Base-by-base conservation (phyloP, 108 stramenopile species). In the Fragilariopsis cylindrus region DNA sequence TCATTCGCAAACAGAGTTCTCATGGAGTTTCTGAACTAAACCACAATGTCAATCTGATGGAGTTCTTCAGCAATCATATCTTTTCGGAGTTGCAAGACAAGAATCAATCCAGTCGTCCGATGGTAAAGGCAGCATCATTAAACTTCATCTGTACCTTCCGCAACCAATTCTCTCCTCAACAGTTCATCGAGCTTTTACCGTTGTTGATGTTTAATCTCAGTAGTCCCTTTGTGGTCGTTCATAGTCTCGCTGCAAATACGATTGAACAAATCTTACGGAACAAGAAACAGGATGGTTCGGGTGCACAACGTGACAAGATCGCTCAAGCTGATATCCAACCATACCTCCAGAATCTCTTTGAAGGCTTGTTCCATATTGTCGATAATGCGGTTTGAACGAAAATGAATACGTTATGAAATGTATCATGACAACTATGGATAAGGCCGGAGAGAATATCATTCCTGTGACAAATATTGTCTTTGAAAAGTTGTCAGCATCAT, bases 351-450 rank as follows among this genome's bases (percentile, higher is more conserved):
- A 52, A 58, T 42, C 81, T 98, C 16, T 97, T 98, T 80, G 89
- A 79, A 57, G 95, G 88, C 5, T 74, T 99, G 12, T 99, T 98
- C 71, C 83, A 76, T 7, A 96, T 97, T 67, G 76, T 96, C 30
- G 98, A 94, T 42, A 87, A 95, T 65, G 56, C 52, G 19, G 90
- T 91, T n/a, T 78, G 66, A 81, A 90, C 63, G 97, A 98, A 73
- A 99, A 99, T 81, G 96, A 97, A 57, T 97, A 98, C 76, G 95
- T 98, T 39, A 98, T 98, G 98, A 98, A 98, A 78, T 94, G 95
- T 65, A 81, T 98, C 64, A 98, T 98, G 98, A 84, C 98, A 71
- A 65, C 91, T 4, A 79, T 98, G 21, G 80, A 76, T 73, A 73
- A 80, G 15, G 92, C 91, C 6, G 86, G 95, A 56, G 90, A 91